Base-by-base conservation (phyloP, 2,329 filamentous ascomycete genomes). In the Claviceps africana region DNA sequence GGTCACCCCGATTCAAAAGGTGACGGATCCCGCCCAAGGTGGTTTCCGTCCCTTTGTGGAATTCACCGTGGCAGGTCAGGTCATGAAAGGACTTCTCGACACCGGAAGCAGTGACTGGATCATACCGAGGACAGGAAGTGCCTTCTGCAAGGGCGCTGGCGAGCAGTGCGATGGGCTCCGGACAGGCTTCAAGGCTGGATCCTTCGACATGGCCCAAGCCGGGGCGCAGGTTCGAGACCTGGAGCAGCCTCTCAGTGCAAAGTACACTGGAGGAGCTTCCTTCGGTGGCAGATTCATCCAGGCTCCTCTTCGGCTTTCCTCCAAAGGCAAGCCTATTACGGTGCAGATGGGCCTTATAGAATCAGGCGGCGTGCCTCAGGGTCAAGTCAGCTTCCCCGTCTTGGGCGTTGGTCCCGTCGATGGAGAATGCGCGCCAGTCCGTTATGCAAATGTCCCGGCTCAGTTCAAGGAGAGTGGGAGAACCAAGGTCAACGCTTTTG, bases 41-140 rank as follows among this genome's bases (percentile, higher is more conserved):
- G 21, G 21, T 30, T 54, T 51, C 21, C 33, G 48, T n/a, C 51
- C 47, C 4, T 46, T 53, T 40, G 42, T 53, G 22, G 48, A 53
- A 10, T 53, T 50, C 48, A 1, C 31, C 11, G 28, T 53, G 13
- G 51, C 39, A 11, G 43, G 21, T 2, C 51, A 53, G 19, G 15
- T 3, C 2, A 31, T 53, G 13, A 46, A 6, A 19, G 51, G 21
- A 22, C 44, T 53, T 6, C 45, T 53, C 21, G 51, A 53, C 15
- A 53, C 51, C 8, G 51, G 51, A 7, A 50, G 47, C 31, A 43
- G 47, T 22, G 47, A 53, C 25, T 40, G 48, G 8, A 25, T 22
- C 5, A 35, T 48, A 1, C 51, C 51, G 4, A 21, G 8, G 25
- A 50, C 39, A 4, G 42, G 40, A 30, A 46, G 40, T 3, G 9